Evolutionary conservation across 495 filamentous ascomycete genomes (phyloP), one percentile per base, ranked within the genome.

Genomic region (Darksidea phi): DNA sequence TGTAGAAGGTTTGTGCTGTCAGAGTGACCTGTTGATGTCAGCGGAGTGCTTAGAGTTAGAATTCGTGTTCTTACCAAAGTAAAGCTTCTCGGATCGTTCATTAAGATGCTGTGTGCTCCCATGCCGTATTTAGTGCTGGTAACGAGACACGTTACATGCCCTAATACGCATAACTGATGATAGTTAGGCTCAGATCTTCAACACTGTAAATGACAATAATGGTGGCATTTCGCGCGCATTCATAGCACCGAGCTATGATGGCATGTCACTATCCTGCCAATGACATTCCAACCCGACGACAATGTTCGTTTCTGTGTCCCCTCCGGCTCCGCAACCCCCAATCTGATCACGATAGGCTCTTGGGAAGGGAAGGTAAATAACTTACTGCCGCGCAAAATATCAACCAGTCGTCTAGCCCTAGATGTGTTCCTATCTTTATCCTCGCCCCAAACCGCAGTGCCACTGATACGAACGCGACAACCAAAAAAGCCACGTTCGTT

Each of bases 321-420:
- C 6, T 34, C 24, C 2, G 3, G 15, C 23, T 23, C 21, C 32
- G 10, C 15, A 13, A 32, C 28, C 10, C 28, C 32, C 6, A 13
- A 15, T 42, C 41, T 23, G 17, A 2, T 3, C 32, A 2, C 3
- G 32, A 34, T 53, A 24, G 18, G 11, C 42, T 36, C 26, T 25
- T n/a, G 18, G 2, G 12, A 21, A 49, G 18, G 15, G 18, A 49
- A 20, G 21, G 12, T 8, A 10, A 12, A 4, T 15, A 20, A 49
- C 45, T 58, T 38, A 54, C 52, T 36, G 32, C 21, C 5, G 59
- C 59, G 37, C 18, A 0, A 20, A 17, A 49, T 3, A 63, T 50
- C 21, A 63, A 24, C 59, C 59, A 56, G 24, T 63, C 59, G 24
- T 63, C 59, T 20, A 51, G 17, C 15, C 59, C 59, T 28, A 63